A percentile compares a stretch with the other conserved stretches of the same genome.
Evolutionary conservation across 768 basidiomycete species (phyloP).

Genomic region (Candolleomyces efflorescens): DNA sequence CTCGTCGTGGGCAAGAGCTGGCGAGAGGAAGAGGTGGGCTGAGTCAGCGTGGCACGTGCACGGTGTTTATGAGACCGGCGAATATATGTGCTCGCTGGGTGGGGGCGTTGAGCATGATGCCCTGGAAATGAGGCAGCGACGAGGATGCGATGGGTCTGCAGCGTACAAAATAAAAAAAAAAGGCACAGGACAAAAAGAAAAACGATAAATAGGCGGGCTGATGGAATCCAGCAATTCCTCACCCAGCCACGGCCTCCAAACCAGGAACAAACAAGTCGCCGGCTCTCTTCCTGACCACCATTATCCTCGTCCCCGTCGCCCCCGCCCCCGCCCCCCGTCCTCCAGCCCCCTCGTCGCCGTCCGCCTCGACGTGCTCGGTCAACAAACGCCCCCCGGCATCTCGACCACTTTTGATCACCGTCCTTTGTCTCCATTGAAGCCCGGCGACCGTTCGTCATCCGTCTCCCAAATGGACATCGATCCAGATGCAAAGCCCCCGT

Average conservation of each 20-base stretch:
- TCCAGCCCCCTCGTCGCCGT: slow-evolving; percentile 7
- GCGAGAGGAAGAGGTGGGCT: slow-evolving; percentile 2
- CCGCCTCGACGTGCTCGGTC: slow-evolving; percentile 7
- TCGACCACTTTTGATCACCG: slow-evolving; percentile 38
- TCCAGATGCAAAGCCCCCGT: slow-evolving; percentile 32
- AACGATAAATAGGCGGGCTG: slow-evolving; percentile 6
- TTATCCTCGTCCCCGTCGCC: slow-evolving; percentile 7
- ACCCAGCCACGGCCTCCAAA: slow-evolving; percentile 23
- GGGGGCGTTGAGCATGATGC: slow-evolving; percentile 15
- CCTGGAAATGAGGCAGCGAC: slow-evolving; percentile 4
- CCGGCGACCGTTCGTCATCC: slow-evolving; percentile 20
- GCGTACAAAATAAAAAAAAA: neutral
- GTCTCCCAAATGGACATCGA: slow-evolving; percentile 33
- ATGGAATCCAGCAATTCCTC: slow-evolving; percentile 6
- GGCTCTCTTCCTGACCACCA: slow-evolving; percentile 13
- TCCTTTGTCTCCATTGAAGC: slow-evolving; percentile 30
- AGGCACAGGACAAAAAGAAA: neutral
- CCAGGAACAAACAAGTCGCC: slow-evolving; percentile 32
- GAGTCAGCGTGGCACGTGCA: slow-evolving; percentile 1
- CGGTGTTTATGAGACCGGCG: slow-evolving; percentile 18
- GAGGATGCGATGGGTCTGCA: neutral
- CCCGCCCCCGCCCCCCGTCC: slow-evolving; percentile 3
- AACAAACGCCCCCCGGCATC: slow-evolving; percentile 11
- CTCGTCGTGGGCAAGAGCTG: neutral
- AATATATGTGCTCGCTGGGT: slow-evolving; percentile 20